Evolutionary conservation across 1,139 yeast species (phyloP), one percentile per base, ranked within the genome.

Genomic region (Pichiaceae sp.): DNA sequence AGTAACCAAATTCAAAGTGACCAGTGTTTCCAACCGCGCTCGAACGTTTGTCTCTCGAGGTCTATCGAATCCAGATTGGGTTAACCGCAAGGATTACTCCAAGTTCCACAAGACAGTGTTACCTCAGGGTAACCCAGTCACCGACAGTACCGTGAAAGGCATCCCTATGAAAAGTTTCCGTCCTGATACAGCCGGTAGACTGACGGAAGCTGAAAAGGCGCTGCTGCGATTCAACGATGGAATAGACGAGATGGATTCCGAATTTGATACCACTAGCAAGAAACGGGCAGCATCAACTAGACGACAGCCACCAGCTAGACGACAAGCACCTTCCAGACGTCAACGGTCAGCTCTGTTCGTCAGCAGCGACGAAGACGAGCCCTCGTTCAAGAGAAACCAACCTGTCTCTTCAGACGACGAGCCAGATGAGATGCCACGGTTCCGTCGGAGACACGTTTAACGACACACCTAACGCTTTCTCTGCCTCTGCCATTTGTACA

Each of bases 401-500:
- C n/a, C n/a, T n/a, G n/a, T n/a, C n/a, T n/a, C n/a, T n/a, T n/a
- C n/a, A n/a, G n/a, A n/a, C n/a, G n/a, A n/a, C n/a, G n/a, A n/a
- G n/a, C n/a, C n/a, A n/a, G n/a, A n/a, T n/a, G n/a, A n/a, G n/a
- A n/a, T n/a, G n/a, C n/a, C n/a, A n/a, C n/a, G n/a, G n/a, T n/a
- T n/a, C n/a, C n/a, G n/a, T n/a, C n/a, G n/a, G n/a, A n/a, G n/a
- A n/a, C n/a, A n/a, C n/a, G n/a, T n/a, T n/a, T n/a, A n/a, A n/a
- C n/a, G n/a, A n/a, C n/a, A n/a, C n/a, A n/a, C 24, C 31, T 37
- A 83, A 49, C 82, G 72, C 64, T 86, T 87, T 52, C 97, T 75
- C 55, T 79, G 83, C 49, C 73, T 80, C 56, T 80, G 83, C 95
- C 96, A 89, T 63, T 84, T 84, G 64, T 74, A 89, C n/a, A 69